These are phyloP conservation scores for Kernera saxatilis DNA, from an alignment of 345 rosid species.

Conservation along the genomic window DNA sequence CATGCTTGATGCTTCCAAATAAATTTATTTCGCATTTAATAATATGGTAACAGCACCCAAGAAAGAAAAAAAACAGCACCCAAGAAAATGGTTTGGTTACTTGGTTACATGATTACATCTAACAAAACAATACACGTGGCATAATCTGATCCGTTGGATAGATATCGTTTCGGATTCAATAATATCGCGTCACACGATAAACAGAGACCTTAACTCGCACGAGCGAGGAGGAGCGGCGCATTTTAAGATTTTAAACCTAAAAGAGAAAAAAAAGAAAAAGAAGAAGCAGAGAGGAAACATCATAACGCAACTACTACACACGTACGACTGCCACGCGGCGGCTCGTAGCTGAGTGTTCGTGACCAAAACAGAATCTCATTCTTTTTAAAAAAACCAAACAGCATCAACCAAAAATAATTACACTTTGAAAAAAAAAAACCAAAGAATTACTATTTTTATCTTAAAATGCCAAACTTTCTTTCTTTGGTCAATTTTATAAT, in stretches of 20 bases:
- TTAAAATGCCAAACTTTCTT: not conserved
- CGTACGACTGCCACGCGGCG: conserved; percentile 9
- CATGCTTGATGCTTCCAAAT: no score
- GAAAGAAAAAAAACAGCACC: no score
- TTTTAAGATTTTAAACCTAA: not conserved
- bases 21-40: no score
- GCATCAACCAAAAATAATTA: no score
- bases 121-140: no score
- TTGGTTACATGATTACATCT: no score
- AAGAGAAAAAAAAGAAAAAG: not conserved
- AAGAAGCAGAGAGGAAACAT: not conserved
- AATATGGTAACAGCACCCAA: no score
- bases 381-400: not conserved
- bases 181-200: not conserved
- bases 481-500: not conserved
- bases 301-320: conserved; percentile 7
- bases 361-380: not conserved
- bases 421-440: no score
- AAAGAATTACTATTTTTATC: no score
- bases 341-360: conserved; percentile 5
- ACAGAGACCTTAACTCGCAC: no score
- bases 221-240: not conserved
- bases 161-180: not conserved
- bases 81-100: no score
- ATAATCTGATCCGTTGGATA: not conserved